These are phyloP conservation scores for Xylaria sp. DNA, from an alignment of 2,329 filamentous ascomycete genomes.

Conservation along the genomic window DNA sequence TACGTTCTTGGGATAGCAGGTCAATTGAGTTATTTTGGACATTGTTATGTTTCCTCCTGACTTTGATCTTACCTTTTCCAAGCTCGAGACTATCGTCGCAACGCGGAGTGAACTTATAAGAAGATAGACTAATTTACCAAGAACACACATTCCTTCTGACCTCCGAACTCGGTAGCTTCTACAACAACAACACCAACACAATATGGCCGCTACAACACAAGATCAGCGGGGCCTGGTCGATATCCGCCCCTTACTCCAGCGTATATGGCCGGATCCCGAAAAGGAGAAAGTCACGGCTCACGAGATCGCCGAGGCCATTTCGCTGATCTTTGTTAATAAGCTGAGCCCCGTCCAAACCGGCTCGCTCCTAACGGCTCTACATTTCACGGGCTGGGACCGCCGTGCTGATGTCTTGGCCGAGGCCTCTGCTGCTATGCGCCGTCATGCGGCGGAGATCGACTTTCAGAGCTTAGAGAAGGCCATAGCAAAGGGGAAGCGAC, in stretches of 20 bases:
- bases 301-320: slow-evolving; percentile 90
- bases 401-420: slow-evolving; percentile 86
- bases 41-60: neutral
- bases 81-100: neutral
- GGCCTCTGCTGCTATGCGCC: slow-evolving; percentile 86
- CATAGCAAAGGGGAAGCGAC: slow-evolving; percentile 68
- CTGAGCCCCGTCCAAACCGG: slow-evolving; percentile 90
- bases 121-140: neutral
- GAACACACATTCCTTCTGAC: slow-evolving; percentile 7
- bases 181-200: slow-evolving; percentile 4
- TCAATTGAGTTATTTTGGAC: slow-evolving; percentile 21
- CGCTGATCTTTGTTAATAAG: slow-evolving; percentile 89
- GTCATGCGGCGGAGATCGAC: slow-evolving; percentile 79
- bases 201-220: slow-evolving; percentile 34
- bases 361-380: slow-evolving; percentile 87
- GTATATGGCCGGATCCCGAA: slow-evolving; percentile 71
- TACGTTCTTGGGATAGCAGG: neutral
- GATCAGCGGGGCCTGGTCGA: slow-evolving; percentile 55
- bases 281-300: slow-evolving; percentile 70
- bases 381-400: slow-evolving; percentile 89
- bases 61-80: neutral
- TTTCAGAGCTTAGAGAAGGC: slow-evolving; percentile 68
- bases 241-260: slow-evolving; percentile 78
- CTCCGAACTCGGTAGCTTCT: slow-evolving; percentile 24
- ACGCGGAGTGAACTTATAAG: slow-evolving; percentile 1